Conservation (phyloP, 2,329 filamentous ascomycete genomes). For the Aspergillus transmontanensis region DNA sequence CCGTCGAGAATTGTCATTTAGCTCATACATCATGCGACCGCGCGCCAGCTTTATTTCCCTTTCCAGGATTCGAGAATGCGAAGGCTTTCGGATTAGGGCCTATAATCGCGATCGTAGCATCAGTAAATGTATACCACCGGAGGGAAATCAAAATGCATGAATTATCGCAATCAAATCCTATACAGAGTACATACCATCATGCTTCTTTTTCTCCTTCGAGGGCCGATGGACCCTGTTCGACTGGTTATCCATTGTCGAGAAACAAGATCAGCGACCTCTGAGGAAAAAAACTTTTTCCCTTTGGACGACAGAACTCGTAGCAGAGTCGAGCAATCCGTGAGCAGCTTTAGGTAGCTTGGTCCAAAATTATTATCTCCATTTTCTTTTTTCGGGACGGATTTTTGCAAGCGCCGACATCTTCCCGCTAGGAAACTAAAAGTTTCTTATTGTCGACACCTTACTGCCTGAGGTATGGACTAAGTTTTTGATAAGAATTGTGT, state of each 20-base stretch:
- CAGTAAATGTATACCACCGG: neutral
- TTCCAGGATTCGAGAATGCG: constrained; percentile 78
- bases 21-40: constrained; percentile 56
- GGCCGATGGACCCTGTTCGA: constrained; percentile 82
- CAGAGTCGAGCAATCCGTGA: constrained; percentile 17
- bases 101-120: constrained; percentile 33
- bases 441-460: constrained; percentile 7
- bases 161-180: neutral
- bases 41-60: constrained; percentile 68
- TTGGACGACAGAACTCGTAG: constrained; percentile 16
- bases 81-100: constrained; percentile 89
- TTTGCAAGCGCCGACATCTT: constrained; percentile 23
- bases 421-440: constrained; percentile 14
- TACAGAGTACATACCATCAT: constrained; percentile 53
- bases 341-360: constrained; percentile 21
- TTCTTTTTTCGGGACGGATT: constrained; percentile 29
- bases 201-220: constrained; percentile 85
- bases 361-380: constrained; percentile 39
- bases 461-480: constrained; percentile 19
- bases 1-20: neutral
- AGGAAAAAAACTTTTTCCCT: constrained; percentile 16
- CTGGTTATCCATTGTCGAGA: constrained; percentile 73
- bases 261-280: constrained; percentile 32
- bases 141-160: neutral
- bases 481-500: neutral